These are phyloP conservation scores for Plantago elongata DNA, from an alignment of 257 asterid genomes.

Conservation along the genomic window DNA sequence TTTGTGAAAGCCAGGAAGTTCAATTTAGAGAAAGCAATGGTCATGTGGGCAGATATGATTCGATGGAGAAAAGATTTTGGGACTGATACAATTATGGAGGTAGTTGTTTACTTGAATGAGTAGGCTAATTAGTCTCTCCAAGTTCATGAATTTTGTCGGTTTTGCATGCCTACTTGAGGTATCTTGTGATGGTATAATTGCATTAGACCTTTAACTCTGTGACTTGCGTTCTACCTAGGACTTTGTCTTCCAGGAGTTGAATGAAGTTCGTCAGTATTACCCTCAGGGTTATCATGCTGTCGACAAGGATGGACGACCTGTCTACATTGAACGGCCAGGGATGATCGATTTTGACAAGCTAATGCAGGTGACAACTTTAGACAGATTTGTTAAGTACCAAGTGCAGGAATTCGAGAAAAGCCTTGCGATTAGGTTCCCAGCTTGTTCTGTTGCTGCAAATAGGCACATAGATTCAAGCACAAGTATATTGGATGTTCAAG, in stretches of 20 bases:
- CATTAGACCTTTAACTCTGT: slow-evolving; percentile 11
- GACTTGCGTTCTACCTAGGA: slow-evolving; percentile 28
- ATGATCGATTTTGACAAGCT: slow-evolving; percentile 36
- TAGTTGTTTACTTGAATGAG: slow-evolving; percentile 17
- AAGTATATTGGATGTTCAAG: slow-evolving; percentile 47
- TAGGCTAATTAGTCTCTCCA: too few species aligned
- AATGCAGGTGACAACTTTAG: slow-evolving; percentile 40
- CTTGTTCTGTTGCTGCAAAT: slow-evolving; percentile 43
- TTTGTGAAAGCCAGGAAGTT: slow-evolving; percentile 76
- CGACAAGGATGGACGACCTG: slow-evolving; percentile 50
- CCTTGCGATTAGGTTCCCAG: slow-evolving; percentile 40
- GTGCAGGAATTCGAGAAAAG: slow-evolving; percentile 46
- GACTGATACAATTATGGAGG: slow-evolving; percentile 64
- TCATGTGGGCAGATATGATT: slow-evolving; percentile 81
- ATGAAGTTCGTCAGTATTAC: slow-evolving; percentile 38
- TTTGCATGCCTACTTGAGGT: neutral
- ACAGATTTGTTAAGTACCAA: slow-evolving; percentile 45
- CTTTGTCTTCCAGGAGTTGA: slow-evolving; percentile 39
- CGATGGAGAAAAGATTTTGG: slow-evolving; percentile 69
- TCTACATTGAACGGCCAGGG: slow-evolving; percentile 49
- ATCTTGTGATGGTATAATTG: too few species aligned
- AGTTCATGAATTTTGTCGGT: neutral
- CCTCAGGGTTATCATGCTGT: slow-evolving; percentile 56
- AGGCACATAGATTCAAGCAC: slow-evolving; percentile 42
- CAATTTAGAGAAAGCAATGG: slow-evolving; percentile 47